Percentiles rank a stretch among this genome's conserved stretches.
These are phyloP conservation scores for Kazachstania viticola DNA, from an alignment of 805 yeast species.

Conservation along the genomic window DNA sequence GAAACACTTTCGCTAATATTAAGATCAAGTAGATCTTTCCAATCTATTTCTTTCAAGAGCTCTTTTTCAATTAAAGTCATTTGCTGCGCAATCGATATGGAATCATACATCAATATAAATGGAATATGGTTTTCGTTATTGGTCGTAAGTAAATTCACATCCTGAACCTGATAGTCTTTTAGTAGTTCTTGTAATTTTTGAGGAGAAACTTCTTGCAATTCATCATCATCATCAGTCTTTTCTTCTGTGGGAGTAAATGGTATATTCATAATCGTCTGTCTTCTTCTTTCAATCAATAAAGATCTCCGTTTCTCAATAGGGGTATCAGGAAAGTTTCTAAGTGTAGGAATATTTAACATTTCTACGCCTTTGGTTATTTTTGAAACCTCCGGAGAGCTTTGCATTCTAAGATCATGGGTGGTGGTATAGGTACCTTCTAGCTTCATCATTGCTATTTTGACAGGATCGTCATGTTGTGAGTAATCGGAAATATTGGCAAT, in stretches of 20 bases:
- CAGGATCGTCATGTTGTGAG: slow-evolving; percentile 52
- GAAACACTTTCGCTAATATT: slow-evolving; percentile 57
- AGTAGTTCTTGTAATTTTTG: slow-evolving; percentile 16
- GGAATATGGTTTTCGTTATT: slow-evolving; percentile 56
- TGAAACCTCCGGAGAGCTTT: slow-evolving; percentile 10
- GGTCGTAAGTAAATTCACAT: slow-evolving; percentile 14
- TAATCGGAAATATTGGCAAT: slow-evolving; percentile 82
- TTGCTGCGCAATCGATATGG: slow-evolving; percentile 62
- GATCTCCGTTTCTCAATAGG: slow-evolving; percentile 21
- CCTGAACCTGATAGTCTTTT: slow-evolving; percentile 16
- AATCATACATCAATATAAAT: slow-evolving; percentile 62
- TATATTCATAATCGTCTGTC: slow-evolving; percentile 27
- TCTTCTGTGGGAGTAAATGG: slow-evolving; percentile 26
- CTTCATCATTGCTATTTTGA: slow-evolving; percentile 61
- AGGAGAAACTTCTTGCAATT: slow-evolving; percentile 7
- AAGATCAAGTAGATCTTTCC: slow-evolving; percentile 77
- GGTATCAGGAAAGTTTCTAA: slow-evolving; percentile 6
- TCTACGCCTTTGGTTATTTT: slow-evolving; percentile 12
- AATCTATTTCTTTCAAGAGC: slow-evolving; percentile 72
- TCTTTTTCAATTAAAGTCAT: slow-evolving; percentile 82
- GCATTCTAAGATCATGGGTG: slow-evolving; percentile 2
- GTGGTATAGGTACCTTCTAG: slow-evolving; percentile 53
- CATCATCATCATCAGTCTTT: slow-evolving; percentile 3
- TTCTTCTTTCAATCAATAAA: slow-evolving; percentile 28
- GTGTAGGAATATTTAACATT: slow-evolving; percentile 8